Conservation (phyloP, 495 filamentous ascomycete species). For the Cercophora sp. region DNA sequence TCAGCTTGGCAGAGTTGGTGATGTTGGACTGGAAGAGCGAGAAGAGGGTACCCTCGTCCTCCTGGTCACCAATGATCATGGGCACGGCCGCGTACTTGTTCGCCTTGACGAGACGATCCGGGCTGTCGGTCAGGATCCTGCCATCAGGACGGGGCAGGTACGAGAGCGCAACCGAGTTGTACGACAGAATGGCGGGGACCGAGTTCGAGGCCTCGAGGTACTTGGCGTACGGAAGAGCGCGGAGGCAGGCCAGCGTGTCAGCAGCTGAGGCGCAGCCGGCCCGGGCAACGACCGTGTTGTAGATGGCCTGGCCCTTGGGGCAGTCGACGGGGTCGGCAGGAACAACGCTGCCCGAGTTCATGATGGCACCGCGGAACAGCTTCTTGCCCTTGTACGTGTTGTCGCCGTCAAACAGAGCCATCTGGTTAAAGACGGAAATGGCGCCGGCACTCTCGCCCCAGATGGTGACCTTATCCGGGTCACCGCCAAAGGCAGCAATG, state of each 20-base stretch:
- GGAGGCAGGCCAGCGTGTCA: slow-evolving; percentile 62
- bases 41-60: slow-evolving; percentile 60
- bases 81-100: slow-evolving; percentile 56
- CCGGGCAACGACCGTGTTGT: slow-evolving; percentile 55
- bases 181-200: slow-evolving; percentile 59
- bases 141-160: slow-evolving; percentile 67
- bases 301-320: slow-evolving; percentile 58
- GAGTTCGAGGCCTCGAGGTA: slow-evolving; percentile 65
- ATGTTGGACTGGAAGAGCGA: slow-evolving; percentile 61
- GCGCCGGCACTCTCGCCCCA: slow-evolving; percentile 72
- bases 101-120: slow-evolving; percentile 46
- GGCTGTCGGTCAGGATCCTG: slow-evolving; percentile 48
- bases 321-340: slow-evolving; percentile 63
- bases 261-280: slow-evolving; percentile 55
- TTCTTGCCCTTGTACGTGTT: slow-evolving; percentile 65
- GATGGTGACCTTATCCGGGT: slow-evolving; percentile 62
- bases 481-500: slow-evolving; percentile 64
- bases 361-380: slow-evolving; percentile 67
- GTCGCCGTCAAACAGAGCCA: slow-evolving; percentile 64
- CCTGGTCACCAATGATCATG: slow-evolving; percentile 57
- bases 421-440: slow-evolving; percentile 69
- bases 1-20: slow-evolving; percentile 51
- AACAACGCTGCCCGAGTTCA: slow-evolving; percentile 64
- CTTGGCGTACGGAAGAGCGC: slow-evolving; percentile 51
- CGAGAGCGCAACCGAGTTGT: slow-evolving; percentile 58